Evolutionary conservation across 495 filamentous ascomycete species (phyloP), one percentile per base, ranked within the genome.

Genomic region (Trichoderma reesei): DNA sequence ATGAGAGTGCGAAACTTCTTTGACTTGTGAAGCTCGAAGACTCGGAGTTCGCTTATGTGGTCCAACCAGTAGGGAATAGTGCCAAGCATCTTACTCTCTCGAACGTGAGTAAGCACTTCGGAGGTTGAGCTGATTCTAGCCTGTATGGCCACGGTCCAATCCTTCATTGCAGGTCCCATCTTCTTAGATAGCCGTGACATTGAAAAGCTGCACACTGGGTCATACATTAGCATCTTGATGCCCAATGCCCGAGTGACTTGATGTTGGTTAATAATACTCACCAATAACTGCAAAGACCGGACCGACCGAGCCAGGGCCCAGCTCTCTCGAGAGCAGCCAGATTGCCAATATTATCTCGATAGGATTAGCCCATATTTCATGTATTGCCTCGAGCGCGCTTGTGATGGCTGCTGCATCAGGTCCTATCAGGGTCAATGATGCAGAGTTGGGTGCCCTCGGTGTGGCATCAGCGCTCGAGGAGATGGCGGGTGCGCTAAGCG

Each of bases 261-360:
- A 5, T 54, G 48, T 54, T 54, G 16, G 13, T 31, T 5, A 5
- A 31, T 54, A 4, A 5, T 31, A 54, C n/a, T 31, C 26, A 54
- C n/a, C 48, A 54, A 31, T 54, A 18, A 54, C 16, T 5, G 26
- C 48, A 54, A 54, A 3, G 13, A 14, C 48, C 5, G 48, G 26
- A 5, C 48, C 48, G 48, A 54, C 6, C 5, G 5, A 54, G 4
- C n/a, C 16, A 5, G 16, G 48, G 5, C 48, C 48, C 5, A 54
- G 16, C n/a, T 18, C n/a, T 14, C 26, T 18, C 13, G 16, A 3
- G 5, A 54, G 16, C 4, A 54, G 48, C 16, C 26, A 74, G 65
- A 68, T 67, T 71, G 75, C 69, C 37, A 84, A 65, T 16, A 78
- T 72, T 39, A 82, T 76, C 61, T 77, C 75, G 60, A 85, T 73